phyloP scores from a whole-genome alignment of 768 basidiomycete genomes.

The Suillus cothurnatus region DNA sequence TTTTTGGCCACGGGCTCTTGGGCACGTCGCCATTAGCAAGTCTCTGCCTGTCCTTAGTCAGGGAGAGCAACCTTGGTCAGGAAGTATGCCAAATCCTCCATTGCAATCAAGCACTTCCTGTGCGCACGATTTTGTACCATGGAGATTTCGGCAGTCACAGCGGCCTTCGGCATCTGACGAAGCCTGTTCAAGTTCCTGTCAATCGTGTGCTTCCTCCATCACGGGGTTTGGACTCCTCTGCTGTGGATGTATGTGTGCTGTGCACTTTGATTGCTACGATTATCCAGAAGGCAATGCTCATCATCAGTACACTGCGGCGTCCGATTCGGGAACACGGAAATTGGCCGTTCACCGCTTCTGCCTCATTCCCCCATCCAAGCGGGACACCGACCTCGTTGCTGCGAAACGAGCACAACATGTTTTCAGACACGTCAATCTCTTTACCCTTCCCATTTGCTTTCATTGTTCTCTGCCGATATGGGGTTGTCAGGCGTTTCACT shows the following conservation, averaged over 20 bases:
- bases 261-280: conserved; percentile 83
- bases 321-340: conserved; percentile 51
- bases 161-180: conserved; percentile 31
- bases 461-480: conserved; percentile 71
- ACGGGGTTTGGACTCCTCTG: conserved; percentile 74
- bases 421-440: conserved; percentile 64
- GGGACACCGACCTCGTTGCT: conserved; percentile 19
- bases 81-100: conserved; percentile 36
- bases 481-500: conserved; percentile 74
- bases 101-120: neutral
- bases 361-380: conserved; percentile 39
- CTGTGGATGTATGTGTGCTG: conserved; percentile 64
- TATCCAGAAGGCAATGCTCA: conserved; percentile 63
- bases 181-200: conserved; percentile 49
- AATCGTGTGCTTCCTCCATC: conserved; percentile 54
- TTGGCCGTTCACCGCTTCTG: conserved; percentile 69
- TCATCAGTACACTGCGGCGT: conserved; percentile 50
- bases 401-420: conserved; percentile 44
- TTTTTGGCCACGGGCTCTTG: conserved; percentile 70
- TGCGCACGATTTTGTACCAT: conserved; percentile 69
- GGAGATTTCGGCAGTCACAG: conserved; percentile 50
- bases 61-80: conserved; percentile 1
- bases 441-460: conserved; percentile 73
- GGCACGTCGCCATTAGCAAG: conserved; percentile 63
- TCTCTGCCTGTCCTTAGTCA: conserved; percentile 44